Conservation (phyloP, 2,329 filamentous ascomycete species). For the Cucurbitaria berberidis region DNA sequence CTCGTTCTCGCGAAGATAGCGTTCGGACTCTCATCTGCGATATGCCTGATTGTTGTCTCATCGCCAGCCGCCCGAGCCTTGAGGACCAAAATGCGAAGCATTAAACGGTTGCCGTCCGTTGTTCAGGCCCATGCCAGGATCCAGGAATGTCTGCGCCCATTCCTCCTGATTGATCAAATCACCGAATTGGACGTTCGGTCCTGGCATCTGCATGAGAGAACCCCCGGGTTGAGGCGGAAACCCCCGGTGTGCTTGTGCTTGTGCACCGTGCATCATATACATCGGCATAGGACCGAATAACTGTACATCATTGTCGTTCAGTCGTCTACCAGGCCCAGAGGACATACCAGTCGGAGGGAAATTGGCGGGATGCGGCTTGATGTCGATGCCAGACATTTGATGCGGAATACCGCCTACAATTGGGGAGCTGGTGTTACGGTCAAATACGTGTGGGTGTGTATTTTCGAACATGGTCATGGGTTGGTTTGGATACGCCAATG, state of each 20-base stretch:
- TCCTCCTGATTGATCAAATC: slow-evolving; percentile 49
- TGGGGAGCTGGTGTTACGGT: slow-evolving; percentile 30
- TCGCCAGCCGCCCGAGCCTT: slow-evolving; percentile 26
- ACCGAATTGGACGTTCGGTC: slow-evolving; percentile 43
- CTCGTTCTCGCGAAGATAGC: background rate
- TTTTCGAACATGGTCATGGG: slow-evolving; percentile 67
- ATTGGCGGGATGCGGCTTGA: slow-evolving; percentile 33
- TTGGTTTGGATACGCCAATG: slow-evolving; percentile 80
- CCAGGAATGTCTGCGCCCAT: slow-evolving; percentile 49
- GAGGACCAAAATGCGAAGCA: slow-evolving; percentile 24
- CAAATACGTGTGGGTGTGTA: slow-evolving; percentile 41
- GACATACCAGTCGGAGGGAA: slow-evolving; percentile 31
- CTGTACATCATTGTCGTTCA: slow-evolving; percentile 72
- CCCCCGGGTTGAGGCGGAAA: slow-evolving; percentile 34
- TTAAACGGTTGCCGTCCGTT: slow-evolving; percentile 28
- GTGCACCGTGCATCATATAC: slow-evolving; percentile 67
- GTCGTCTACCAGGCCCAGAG: slow-evolving; percentile 20
- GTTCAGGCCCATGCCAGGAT: slow-evolving; percentile 40
- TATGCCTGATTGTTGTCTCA: slow-evolving; percentile 4
- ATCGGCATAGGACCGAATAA: slow-evolving; percentile 73
- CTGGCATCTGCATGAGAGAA: slow-evolving; percentile 29
- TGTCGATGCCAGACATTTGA: slow-evolving; percentile 32
- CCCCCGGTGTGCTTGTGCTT: slow-evolving; percentile 30
- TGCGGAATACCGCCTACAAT: slow-evolving; percentile 23
- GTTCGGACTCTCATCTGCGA: too few species aligned